Evolutionary conservation across 768 basidiomycete species (phyloP), one percentile per base, ranked within the genome.

Genomic region (Mycena kentingensis): DNA sequence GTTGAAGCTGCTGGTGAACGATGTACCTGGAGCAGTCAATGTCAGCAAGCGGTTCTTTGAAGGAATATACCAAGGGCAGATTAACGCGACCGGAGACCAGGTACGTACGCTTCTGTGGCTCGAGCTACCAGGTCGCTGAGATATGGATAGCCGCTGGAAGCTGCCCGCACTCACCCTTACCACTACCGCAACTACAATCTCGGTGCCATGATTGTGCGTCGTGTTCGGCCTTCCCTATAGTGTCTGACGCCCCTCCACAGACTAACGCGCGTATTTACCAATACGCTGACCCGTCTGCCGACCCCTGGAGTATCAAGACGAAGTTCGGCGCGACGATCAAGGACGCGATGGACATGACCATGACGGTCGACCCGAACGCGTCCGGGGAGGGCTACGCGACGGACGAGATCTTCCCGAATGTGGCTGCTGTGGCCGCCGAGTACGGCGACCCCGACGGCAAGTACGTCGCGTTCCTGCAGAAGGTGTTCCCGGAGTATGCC

Each of bases 21-120:
- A 87, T 64, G 63, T 65, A 4, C 54, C 63, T 8, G 83, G 80
- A n/a, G n/a, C n/a, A n/a, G n/a, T n/a, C n/a, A n/a, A n/a, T n/a
- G n/a, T n/a, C n/a, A n/a, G n/a, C n/a, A n/a, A n/a, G n/a, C n/a
- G n/a, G n/a, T n/a, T n/a, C n/a, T n/a, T n/a, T n/a, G n/a, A n/a
- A n/a, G n/a, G n/a, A n/a, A n/a, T n/a, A n/a, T n/a, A n/a, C n/a
- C n/a, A n/a, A n/a, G n/a, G n/a, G n/a, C n/a, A n/a, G 61, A 85
- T 87, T 48, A 69, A 65, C 3, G 74, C 77, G 0, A 74, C 69
- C 45, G 86, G 86, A 18, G 84, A 85, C 55, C 82, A 84, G 70
- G 80, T 78, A 35, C 29, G 66, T n/a, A n/a, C n/a, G n/a, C 47
- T n/a, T n/a, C n/a, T n/a, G 11, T 13, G 51, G 5, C 27, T 27